These are phyloP conservation scores for Kluyveromyces lactis DNA, from an alignment of 805 yeast species.

Conservation along the genomic window DNA sequence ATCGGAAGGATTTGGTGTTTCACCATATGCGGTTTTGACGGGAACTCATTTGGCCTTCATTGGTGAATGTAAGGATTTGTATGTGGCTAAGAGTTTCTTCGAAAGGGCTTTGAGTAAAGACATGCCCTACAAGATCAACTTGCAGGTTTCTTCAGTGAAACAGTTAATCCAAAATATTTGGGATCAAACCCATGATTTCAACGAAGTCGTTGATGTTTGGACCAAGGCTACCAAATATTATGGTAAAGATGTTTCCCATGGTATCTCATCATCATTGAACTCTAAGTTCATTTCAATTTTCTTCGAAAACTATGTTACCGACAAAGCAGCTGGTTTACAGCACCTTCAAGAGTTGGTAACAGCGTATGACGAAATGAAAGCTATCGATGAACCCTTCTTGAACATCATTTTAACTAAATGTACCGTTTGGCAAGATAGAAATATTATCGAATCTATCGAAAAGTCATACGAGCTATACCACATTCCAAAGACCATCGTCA, in stretches of 20 bases:
- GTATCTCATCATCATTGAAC: conserved; percentile 65
- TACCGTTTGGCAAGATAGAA: conserved; percentile 57
- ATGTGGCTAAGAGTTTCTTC: conserved; percentile 65
- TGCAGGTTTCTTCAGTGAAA: conserved; percentile 68
- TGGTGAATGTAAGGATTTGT: conserved; percentile 66
- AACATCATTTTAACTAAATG: conserved; percentile 65
- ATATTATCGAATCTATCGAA: conserved; percentile 56
- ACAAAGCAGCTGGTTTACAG: conserved; percentile 44
- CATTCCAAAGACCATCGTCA: conserved; percentile 56
- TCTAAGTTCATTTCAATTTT: conserved; percentile 61
- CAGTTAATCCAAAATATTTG: conserved; percentile 55
- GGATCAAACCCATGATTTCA: conserved; percentile 48
- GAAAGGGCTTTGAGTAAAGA: conserved; percentile 60
- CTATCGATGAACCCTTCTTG: conserved; percentile 72
- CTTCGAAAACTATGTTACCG: conserved; percentile 45
- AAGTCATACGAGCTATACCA: conserved; percentile 50
- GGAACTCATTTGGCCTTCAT: conserved; percentile 73
- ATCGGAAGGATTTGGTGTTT: conserved; percentile 33
- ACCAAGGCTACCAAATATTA: conserved; percentile 49
- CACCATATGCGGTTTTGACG: conserved; percentile 45
- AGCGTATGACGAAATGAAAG: conserved; percentile 46
- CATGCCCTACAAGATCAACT: conserved; percentile 63
- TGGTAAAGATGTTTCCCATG: conserved; percentile 50
- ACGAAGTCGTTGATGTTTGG: conserved; percentile 56
- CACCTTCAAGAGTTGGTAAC: conserved; percentile 50